Base-by-base conservation (phyloP, 768 basidiomycete species). In the Trametes elegans region DNA sequence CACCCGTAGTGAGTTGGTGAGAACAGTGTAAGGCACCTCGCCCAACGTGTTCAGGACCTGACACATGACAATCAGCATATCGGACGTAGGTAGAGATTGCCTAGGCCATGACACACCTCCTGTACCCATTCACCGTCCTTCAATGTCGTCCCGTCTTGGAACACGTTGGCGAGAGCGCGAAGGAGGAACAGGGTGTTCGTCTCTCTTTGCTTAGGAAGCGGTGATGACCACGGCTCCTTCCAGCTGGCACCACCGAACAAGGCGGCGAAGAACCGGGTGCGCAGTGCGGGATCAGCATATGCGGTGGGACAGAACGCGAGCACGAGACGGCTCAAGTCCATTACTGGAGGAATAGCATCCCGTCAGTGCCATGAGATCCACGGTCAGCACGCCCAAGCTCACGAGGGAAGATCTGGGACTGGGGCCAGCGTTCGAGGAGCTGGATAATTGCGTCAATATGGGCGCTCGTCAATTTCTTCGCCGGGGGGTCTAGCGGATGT, bases 141-240 rank as follows among this genome's bases (percentile, higher is more conserved):
- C 35, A 77, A 58, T 5, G 61, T 65, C 7, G 73, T 68, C 16
- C 74, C 77, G 3, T 85, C 85, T 61, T 85, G 80, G 65, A 94
- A 85, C 29, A 79, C 72, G 69, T 99, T 99, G 24, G 90, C 84
- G 31, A 97, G 62, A 0, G 84, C 87, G 29, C 95, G 80, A 44
- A 97, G 73, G 2, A 88, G 75, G 23, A 99, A 77, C 56, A 96
- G 74, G 1, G 86, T 77, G 65, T 98, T 98, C 16, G 87, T 96
- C 67, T 97, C 94, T 53, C 85, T 76, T 7, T 83, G 69, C 70
- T 93, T 97, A 3, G 76, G 68, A 31, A 87, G 67, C 0, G 85
- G 76, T n/a, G 70, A 67, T 26, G 74, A 64, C 79, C 83, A 83
- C 1, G 81, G 75, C 27, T 74, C 59, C 47, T 66, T 66, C 85